Evolutionary conservation across 2,329 filamentous ascomycete species (phyloP).

Genomic region (Basipetospora chlamydospora): DNA sequence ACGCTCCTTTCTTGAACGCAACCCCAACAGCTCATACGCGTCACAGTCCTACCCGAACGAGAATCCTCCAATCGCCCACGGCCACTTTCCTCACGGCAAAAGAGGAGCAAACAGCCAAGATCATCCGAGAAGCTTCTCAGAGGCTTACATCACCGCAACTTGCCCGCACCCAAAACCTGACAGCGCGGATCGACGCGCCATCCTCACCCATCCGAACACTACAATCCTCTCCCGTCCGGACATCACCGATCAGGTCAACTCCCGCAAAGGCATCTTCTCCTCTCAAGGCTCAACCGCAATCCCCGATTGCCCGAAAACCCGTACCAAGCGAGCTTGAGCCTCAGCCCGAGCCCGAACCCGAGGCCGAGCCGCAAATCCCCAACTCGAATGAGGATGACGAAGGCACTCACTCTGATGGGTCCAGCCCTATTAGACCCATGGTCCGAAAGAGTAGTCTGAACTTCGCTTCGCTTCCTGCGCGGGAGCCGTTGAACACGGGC

Average conservation of each 20-base stretch:
- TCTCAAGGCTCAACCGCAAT: conserved; percentile 2
- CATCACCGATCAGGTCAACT: conserved; percentile 10
- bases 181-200: neutral
- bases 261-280: conserved; percentile 11
- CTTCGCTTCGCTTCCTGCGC: conserved; percentile 81
- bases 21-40: neutral
- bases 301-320: conserved; percentile 3
- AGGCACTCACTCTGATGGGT: conserved; percentile 51
- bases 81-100: conserved; percentile 27
- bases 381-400: conserved; percentile 33
- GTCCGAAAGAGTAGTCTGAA: conserved; percentile 90
- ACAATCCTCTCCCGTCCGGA: conserved; percentile 10
- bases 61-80: conserved; percentile 18
- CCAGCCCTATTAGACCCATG: conserved; percentile 60
- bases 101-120: conserved; percentile 25
- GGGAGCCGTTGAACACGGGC: conserved; percentile 73
- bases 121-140: conserved; percentile 9
- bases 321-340: too few species aligned
- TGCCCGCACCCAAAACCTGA: conserved; percentile 9
- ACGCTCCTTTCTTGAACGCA: neutral
- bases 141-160: conserved; percentile 6
- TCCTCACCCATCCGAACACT: conserved; percentile 6
- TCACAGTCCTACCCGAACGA: conserved; percentile 12
- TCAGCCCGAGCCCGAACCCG: conserved; percentile 5
- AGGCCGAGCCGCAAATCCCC: conserved; percentile 14